phyloP scores from a whole-genome alignment of 495 filamentous ascomycete species.

The Astrocystis sublimbata region DNA sequence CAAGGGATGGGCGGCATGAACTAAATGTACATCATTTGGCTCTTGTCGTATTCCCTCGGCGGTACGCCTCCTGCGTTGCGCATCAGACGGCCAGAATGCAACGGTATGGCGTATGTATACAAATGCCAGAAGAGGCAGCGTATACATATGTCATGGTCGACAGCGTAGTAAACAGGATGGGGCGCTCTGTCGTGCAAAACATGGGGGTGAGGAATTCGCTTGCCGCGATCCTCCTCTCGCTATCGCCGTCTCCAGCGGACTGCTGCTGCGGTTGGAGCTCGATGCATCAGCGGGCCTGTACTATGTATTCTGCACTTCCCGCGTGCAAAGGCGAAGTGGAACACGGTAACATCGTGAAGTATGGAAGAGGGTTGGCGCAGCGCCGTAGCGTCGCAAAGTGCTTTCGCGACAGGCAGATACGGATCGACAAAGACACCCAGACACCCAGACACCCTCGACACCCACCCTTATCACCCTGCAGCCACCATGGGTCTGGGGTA shows the following conservation, averaged over 20 bases:
- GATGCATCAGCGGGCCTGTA: neutral
- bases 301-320: neutral
- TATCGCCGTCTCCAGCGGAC: constrained; percentile 6
- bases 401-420: neutral
- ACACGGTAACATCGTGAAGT: constrained; percentile 13
- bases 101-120: neutral
- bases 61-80: constrained; percentile 2
- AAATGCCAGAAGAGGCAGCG: neutral
- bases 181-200: neutral
- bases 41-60: constrained; percentile 16
- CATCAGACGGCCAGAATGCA: constrained; percentile 11
- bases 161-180: neutral
- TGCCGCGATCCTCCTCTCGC: constrained; percentile 14
- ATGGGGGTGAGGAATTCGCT: neutral
- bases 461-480: constrained; percentile 7
- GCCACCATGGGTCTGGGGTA: constrained; percentile 11
- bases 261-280: neutral
- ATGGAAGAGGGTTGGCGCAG: neutral
- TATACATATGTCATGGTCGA: neutral
- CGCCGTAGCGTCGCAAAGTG: neutral
- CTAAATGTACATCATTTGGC: constrained; percentile 10
- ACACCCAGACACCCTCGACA: too few species aligned
- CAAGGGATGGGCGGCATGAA: constrained; percentile 18
- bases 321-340: constrained; percentile 6
- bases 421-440: too few species aligned